Conservation (phyloP, 2,329 filamentous ascomycete genomes). For the Fusarium vanettenii region DNA sequence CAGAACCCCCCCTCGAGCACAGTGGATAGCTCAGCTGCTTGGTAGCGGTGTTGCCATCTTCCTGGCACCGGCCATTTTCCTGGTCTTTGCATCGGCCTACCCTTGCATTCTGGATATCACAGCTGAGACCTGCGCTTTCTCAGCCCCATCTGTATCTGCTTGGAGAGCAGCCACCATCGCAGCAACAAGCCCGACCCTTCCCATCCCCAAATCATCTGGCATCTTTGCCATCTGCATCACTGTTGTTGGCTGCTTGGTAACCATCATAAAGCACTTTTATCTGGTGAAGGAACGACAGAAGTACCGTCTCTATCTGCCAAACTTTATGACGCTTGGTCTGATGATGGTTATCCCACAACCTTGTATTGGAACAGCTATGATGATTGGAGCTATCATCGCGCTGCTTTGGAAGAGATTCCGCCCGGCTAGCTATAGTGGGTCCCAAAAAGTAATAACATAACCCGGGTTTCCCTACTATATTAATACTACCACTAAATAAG, state of each 20-base stretch:
- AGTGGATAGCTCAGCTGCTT: background rate
- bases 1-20: background rate
- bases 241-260: background rate
- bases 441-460: background rate
- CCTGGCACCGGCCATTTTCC: background rate
- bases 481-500: background rate
- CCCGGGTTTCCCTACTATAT: background rate
- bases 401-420: background rate
- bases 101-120: background rate
- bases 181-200: background rate
- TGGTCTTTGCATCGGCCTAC: background rate
- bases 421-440: background rate
- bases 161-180: background rate
- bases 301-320: background rate
- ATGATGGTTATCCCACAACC: background rate
- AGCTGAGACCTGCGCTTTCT: background rate
- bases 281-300: background rate
- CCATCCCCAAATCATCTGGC: background rate
- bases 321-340: background rate
- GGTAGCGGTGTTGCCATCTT: background rate
- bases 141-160: background rate
- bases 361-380: background rate
- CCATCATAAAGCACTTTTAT: background rate
- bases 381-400: background rate
- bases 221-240: background rate